phyloP scores from a whole-genome alignment of 1,284 basidiomycete species.

The Fistulinella cinereoalba region DNA sequence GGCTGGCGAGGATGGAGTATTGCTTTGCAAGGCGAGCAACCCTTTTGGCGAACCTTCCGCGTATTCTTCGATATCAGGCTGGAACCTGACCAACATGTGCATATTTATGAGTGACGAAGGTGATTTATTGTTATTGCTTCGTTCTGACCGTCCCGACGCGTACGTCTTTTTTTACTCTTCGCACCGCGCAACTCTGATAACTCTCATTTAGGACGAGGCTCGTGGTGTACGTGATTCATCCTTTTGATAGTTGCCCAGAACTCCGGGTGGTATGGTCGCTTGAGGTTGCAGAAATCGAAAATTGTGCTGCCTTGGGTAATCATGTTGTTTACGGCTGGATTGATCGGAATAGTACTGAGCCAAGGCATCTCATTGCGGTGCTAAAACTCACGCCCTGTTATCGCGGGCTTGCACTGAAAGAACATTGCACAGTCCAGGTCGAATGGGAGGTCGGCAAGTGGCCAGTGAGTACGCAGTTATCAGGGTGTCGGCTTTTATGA shows the following conservation, averaged over 20 bases:
- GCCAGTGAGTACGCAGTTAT: neutral
- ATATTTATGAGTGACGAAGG: slow-evolving; percentile 8
- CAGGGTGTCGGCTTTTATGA: neutral
- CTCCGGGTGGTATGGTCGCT: neutral
- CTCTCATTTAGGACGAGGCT: slow-evolving; percentile 4
- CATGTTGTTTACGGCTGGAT: slow-evolving; percentile 13
- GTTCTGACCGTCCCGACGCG: slow-evolving; percentile 3
- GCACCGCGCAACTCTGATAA: neutral
- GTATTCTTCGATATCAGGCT: neutral
- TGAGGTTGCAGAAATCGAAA: slow-evolving; percentile 1
- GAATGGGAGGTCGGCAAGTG: slow-evolving; percentile 1
- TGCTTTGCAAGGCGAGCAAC: slow-evolving; percentile 6
- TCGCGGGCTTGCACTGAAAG: neutral
- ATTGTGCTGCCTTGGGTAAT: slow-evolving; percentile 4
- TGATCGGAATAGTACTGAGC: neutral
- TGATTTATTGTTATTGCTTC: slow-evolving; percentile 6
- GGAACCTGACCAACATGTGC: slow-evolving; percentile 3
- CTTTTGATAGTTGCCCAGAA: neutral
- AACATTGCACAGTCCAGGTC: neutral
- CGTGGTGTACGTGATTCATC: slow-evolving; percentile 4
- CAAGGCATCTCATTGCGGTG: slow-evolving; percentile 2
- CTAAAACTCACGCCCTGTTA: neutral
- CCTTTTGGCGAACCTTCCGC: neutral
- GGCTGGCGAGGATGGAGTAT: slow-evolving; percentile 1
- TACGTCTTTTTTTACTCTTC: neutral